These are phyloP conservation scores for Ceratorhiza oryzae-sativae DNA, from an alignment of 1,284 basidiomycete species.

Conservation along the genomic window DNA sequence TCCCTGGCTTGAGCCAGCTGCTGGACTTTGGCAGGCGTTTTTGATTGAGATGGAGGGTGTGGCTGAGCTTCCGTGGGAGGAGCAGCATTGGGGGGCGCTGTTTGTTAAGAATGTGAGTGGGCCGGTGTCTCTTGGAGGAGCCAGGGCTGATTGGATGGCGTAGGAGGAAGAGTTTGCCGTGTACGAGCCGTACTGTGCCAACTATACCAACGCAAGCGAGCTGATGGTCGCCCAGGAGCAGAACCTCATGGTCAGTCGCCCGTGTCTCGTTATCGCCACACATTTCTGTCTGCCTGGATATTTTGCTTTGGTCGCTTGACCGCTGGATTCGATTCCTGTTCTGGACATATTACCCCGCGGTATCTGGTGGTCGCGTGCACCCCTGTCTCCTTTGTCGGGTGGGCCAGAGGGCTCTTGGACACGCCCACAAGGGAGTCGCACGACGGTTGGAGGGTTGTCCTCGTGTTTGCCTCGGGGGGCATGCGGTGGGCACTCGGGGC, in stretches of 20 bases:
- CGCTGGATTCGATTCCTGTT: neutral
- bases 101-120: conserved; percentile 80
- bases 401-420: neutral
- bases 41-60: conserved; percentile 92
- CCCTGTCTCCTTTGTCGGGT: neutral
- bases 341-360: conserved; percentile 3
- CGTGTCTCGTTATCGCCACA: conserved; percentile 38
- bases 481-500: neutral
- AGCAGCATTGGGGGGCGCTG: conserved; percentile 87
- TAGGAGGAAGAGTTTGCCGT: conserved; percentile 93
- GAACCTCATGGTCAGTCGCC: conserved; percentile 74
- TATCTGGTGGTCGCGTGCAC: neutral
- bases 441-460: neutral
- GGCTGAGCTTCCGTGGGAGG: conserved; percentile 81
- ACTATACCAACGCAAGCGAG: conserved; percentile 88
- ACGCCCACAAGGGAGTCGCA: neutral
- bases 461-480: neutral
- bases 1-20: conserved; percentile 94
- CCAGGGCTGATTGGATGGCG: neutral
- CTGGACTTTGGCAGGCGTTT: conserved; percentile 98
- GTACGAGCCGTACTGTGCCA: conserved; percentile 98
- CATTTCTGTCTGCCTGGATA: neutral
- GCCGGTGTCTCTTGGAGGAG: conserved; percentile 51
- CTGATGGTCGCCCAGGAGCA: conserved; percentile 86
- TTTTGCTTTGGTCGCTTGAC: neutral